Percentiles rank a stretch among this genome's conserved stretches.
phyloP scores from a whole-genome alignment of 2,329 filamentous ascomycete species.

The Penicillium crustosum region DNA sequence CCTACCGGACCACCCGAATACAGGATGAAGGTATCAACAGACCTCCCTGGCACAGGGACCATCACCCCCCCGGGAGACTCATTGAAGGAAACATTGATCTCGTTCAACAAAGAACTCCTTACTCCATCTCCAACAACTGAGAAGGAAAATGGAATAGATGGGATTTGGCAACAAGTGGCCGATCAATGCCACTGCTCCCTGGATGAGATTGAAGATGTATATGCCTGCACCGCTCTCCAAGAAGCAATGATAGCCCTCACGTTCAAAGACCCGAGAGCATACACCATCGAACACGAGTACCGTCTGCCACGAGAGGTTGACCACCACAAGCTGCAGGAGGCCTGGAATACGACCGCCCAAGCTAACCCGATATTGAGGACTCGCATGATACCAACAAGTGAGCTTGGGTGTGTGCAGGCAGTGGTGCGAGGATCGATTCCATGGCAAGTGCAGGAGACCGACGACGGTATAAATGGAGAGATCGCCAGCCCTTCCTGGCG shows the following conservation, averaged over 20 bases:
- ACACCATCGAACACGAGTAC: conserved; percentile 14
- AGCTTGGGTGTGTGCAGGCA: conserved; percentile 14
- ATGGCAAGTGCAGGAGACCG: conserved; percentile 5
- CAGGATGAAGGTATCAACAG: not conserved
- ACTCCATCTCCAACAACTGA: not conserved
- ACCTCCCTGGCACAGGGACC: not conserved
- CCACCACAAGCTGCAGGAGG: not conserved
- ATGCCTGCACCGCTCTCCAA: conserved; percentile 14
- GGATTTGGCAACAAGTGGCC: not conserved
- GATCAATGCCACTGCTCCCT: conserved; percentile 2
- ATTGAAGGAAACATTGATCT: not conserved
- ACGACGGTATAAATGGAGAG: not conserved
- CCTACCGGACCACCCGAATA: not conserved
- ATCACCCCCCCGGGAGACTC: not conserved
- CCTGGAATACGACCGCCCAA: conserved; percentile 5
- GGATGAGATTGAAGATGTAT: conserved; percentile 14
- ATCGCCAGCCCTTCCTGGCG: not conserved
- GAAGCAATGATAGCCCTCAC: conserved; percentile 18
- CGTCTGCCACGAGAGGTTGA: conserved; percentile 7
- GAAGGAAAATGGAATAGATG: not conserved
- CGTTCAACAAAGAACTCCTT: not conserved
- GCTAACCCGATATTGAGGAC: conserved; percentile 18
- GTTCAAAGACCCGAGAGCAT: conserved; percentile 10
- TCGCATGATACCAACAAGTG: conserved; percentile 10
- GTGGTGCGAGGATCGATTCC: conserved; percentile 8